Conservation (phyloP, 805 yeast species). For the Starmerella roubikii region DNA sequence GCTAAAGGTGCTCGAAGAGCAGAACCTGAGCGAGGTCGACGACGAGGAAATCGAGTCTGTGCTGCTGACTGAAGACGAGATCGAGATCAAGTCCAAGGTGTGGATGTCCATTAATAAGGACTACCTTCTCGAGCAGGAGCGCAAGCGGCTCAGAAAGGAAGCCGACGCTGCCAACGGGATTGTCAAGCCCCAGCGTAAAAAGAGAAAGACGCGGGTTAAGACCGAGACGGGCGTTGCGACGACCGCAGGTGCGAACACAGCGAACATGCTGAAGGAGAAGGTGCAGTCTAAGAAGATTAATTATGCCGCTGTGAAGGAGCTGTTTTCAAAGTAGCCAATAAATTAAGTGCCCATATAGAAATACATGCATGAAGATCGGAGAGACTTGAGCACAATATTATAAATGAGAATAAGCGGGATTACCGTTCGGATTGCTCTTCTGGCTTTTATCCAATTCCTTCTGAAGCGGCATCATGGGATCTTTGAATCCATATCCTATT, state of each 20-base stretch:
- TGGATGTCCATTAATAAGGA: conserved; percentile 90
- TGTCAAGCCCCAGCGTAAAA: conserved; percentile 36
- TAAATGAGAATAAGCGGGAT: no score
- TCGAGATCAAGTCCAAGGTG: conserved; percentile 58
- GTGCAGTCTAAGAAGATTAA: conserved; percentile 80
- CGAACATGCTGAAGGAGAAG: conserved; percentile 59
- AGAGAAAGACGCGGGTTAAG: conserved; percentile 27
- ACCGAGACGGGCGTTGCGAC: conserved; percentile 27
- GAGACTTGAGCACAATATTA: no score
- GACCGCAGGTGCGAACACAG: conserved; percentile 69
- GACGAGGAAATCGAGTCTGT: conserved; percentile 63
- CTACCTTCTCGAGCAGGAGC: conserved; percentile 70
- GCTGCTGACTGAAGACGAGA: conserved; percentile 55
- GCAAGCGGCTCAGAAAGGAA: conserved; percentile 65
- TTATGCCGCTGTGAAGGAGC: conserved; percentile 55
- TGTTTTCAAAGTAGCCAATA: conserved; percentile 24
- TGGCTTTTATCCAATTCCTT: no score
- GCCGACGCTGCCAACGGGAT: conserved; percentile 78
- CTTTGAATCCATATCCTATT: no score
- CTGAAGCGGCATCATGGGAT: no score
- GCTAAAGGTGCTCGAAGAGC: conserved; percentile 38
- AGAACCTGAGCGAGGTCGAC: conserved; percentile 58
- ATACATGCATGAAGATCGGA: not conserved
- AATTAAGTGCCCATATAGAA: not conserved
- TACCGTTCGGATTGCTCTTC: no score